phyloP scores from a whole-genome alignment of 75 land plant species.

The Cupressus sempervirens region DNA sequence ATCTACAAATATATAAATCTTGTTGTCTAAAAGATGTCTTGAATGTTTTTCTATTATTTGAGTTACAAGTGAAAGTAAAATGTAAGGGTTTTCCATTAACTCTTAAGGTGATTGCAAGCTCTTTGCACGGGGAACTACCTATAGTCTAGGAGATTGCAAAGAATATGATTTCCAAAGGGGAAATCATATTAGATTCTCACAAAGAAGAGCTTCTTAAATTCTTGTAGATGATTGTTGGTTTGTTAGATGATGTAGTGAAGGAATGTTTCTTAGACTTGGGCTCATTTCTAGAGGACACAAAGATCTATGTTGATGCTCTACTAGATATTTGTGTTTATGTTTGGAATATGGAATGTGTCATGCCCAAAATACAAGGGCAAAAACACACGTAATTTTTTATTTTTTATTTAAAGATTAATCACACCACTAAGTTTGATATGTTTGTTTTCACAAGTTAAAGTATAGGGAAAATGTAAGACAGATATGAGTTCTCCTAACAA shows the following conservation, averaged over 20 bases:
- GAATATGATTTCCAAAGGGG: slow-evolving; percentile 35
- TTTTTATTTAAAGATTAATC: too few species aligned
- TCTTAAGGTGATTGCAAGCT: slow-evolving; percentile 62
- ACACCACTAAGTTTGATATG: too few species aligned
- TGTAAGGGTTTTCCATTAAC: slow-evolving; percentile 65
- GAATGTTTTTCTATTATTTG: not conserved
- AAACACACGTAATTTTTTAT: too few species aligned
- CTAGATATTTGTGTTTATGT: slow-evolving; percentile 53
- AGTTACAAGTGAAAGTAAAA: slow-evolving; percentile 25
- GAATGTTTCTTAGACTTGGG: slow-evolving; percentile 64
- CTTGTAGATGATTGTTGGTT: slow-evolving; percentile 37
- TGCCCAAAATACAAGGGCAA: too few species aligned
- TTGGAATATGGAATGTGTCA: slow-evolving; percentile 41
- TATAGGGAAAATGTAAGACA: too few species aligned
- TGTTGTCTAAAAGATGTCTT: too few species aligned
- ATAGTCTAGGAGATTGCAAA: slow-evolving; percentile 36
- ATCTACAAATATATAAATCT: too few species aligned
- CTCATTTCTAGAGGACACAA: slow-evolving; percentile 53
- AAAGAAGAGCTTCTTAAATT: slow-evolving; percentile 36
- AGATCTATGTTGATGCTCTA: slow-evolving; percentile 24
- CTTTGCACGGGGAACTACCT: slow-evolving; percentile 26
- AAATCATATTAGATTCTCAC: slow-evolving; percentile 43
- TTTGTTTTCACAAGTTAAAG: too few species aligned
- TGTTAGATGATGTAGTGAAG: slow-evolving; percentile 19
- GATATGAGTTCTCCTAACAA: too few species aligned